These are phyloP conservation scores for Calonectria pteridis DNA, from an alignment of 2,329 filamentous ascomycete species.

Conservation along the genomic window DNA sequence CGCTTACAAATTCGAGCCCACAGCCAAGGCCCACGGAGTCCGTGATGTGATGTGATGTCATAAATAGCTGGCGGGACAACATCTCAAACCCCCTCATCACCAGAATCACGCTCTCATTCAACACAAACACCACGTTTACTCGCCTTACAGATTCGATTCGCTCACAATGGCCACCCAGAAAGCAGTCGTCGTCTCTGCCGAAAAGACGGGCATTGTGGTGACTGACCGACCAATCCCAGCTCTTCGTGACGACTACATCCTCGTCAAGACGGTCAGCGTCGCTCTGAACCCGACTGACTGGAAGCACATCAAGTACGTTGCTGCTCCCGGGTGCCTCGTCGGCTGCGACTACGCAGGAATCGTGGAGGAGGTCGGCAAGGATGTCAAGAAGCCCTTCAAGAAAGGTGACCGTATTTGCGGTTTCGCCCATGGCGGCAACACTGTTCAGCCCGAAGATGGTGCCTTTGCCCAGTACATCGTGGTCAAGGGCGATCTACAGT, in stretches of 20 bases:
- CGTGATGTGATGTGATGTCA: not conserved
- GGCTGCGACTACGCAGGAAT: slow-evolving; percentile 63
- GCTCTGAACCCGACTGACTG: slow-evolving; percentile 52
- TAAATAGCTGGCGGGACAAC: not conserved
- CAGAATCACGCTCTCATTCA: not conserved
- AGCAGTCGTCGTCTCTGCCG: not conserved
- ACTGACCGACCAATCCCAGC: slow-evolving; percentile 12
- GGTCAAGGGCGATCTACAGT: slow-evolving; percentile 54
- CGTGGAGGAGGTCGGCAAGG: slow-evolving; percentile 58
- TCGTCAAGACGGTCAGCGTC: slow-evolving; percentile 49
- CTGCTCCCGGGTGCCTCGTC: slow-evolving; percentile 32
- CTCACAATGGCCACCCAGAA: not conserved
- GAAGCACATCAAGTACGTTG: slow-evolving; percentile 44
- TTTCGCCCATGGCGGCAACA: slow-evolving; percentile 22
- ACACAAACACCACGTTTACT: not conserved
- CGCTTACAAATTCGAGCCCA: not conserved
- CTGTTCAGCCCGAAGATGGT: slow-evolving; percentile 46
- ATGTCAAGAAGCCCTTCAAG: slow-evolving; percentile 53
- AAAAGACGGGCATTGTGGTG: not conserved
- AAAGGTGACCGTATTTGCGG: slow-evolving; percentile 60
- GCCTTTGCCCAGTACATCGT: slow-evolving; percentile 56
- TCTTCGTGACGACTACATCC: slow-evolving; percentile 41
- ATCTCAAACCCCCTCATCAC: not conserved
- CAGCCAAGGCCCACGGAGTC: not conserved
- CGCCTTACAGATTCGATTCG: not conserved